Conservation (phyloP, 2,329 filamentous ascomycete species). For the Hymenoscyphus repandus region DNA sequence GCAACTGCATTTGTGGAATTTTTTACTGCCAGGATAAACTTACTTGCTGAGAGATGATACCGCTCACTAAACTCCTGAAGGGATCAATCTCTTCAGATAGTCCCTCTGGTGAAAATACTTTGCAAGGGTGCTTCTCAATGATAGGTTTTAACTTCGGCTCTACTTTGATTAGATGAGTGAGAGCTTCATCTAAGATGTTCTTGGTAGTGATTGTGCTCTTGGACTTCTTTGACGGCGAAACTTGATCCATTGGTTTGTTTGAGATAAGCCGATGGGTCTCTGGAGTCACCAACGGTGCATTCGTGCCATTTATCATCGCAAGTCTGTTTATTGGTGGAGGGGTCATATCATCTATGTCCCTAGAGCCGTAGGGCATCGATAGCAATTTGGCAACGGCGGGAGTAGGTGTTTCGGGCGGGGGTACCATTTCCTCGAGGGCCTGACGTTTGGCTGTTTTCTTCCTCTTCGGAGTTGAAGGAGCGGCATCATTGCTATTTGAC, state of each 20-base stretch:
- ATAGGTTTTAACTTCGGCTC: slow-evolving; percentile 68
- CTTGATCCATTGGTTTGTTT: slow-evolving; percentile 42
- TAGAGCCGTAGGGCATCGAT: slow-evolving; percentile 37
- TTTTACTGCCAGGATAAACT: slow-evolving; percentile 18
- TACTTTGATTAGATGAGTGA: slow-evolving; percentile 65
- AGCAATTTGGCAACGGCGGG: slow-evolving; percentile 44
- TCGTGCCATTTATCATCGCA: slow-evolving; percentile 59
- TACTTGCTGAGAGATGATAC: slow-evolving; percentile 87
- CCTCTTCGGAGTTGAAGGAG: slow-evolving; percentile 27
- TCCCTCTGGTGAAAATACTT: slow-evolving; percentile 73
- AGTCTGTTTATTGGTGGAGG: slow-evolving; percentile 41
- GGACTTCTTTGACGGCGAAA: slow-evolving; percentile 51
- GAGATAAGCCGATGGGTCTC: slow-evolving; percentile 59
- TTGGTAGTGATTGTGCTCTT: slow-evolving; percentile 48
- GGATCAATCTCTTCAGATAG: slow-evolving; percentile 84
- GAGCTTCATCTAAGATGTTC: slow-evolving; percentile 69
- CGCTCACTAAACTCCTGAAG: slow-evolving; percentile 74
- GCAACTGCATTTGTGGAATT: background rate
- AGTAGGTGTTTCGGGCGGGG: slow-evolving; percentile 41
- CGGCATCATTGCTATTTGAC: slow-evolving; percentile 8
- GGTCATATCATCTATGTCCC: slow-evolving; percentile 34
- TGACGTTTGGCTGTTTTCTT: slow-evolving; percentile 16
- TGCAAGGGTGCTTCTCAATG: slow-evolving; percentile 70
- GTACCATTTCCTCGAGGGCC: background rate
- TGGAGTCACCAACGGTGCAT: slow-evolving; percentile 67